phyloP scores from a whole-genome alignment of 305 asterid species.

The Plantago rigida region DNA sequence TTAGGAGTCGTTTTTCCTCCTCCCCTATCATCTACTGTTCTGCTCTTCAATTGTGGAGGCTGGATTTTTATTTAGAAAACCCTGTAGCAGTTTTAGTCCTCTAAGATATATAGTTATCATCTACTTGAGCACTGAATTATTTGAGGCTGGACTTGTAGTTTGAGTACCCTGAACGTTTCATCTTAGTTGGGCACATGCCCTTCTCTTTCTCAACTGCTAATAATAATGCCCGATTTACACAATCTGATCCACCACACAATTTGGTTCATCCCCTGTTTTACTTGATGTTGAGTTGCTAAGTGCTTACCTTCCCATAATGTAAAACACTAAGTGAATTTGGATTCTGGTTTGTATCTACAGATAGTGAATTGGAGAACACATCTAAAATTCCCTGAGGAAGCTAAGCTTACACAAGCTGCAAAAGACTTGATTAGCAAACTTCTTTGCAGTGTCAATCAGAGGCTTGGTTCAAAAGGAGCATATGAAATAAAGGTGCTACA shows the following conservation, averaged over 20 bases:
- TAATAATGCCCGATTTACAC: neutral
- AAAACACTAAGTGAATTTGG: slow-evolving; percentile 12
- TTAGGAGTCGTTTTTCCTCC: slow-evolving; percentile 8
- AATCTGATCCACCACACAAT: neutral
- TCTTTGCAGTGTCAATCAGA: slow-evolving; percentile 77
- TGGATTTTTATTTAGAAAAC: slow-evolving; percentile 11
- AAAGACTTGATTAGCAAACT: slow-evolving; percentile 77
- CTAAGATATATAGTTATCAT: neutral
- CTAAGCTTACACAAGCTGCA: slow-evolving; percentile 64
- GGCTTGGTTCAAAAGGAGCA: slow-evolving; percentile 87
- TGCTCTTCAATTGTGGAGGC: slow-evolving; percentile 13
- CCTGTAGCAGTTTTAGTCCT: neutral
- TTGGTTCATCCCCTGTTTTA: neutral
- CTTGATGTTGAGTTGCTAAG: slow-evolving; percentile 14
- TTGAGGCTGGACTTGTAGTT: slow-evolving; percentile 16
- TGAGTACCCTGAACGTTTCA: slow-evolving; percentile 2
- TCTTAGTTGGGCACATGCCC: slow-evolving; percentile 3
- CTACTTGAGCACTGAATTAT: neutral
- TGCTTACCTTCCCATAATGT: slow-evolving; percentile 8
- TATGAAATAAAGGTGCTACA: slow-evolving; percentile 84
- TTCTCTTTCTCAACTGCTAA: slow-evolving; percentile 6
- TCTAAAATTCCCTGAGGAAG: slow-evolving; percentile 90
- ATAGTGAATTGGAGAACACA: slow-evolving; percentile 96
- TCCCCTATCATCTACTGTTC: slow-evolving; percentile 9
- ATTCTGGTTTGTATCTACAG: slow-evolving; percentile 37